A percentile compares a stretch with the other conserved stretches of the same genome.
phyloP scores from a whole-genome alignment of 257 asterid species.

The Salvia splendens region DNA sequence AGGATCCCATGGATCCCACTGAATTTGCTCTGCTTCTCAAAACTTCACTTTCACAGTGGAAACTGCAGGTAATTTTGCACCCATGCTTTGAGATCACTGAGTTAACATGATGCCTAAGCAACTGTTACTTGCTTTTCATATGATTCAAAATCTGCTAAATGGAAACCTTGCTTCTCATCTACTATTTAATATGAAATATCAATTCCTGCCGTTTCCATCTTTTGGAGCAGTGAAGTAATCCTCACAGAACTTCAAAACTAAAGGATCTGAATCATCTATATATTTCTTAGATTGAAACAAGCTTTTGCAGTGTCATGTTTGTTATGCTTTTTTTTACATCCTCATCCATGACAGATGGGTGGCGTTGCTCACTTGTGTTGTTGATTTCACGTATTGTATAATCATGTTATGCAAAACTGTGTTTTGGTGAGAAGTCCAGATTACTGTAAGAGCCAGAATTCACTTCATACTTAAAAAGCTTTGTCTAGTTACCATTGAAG shows the following conservation, averaged over 20 bases:
- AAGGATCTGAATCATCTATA: slow-evolving; percentile 2
- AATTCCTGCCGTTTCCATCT: neutral
- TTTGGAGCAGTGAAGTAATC: neutral
- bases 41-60: slow-evolving; percentile 58
- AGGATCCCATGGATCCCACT: slow-evolving; percentile 54
- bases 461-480: neutral
- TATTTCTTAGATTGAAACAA: neutral
- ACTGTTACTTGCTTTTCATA: neutral
- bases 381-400: neutral
- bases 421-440: slow-evolving; percentile 5
- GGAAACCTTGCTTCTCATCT: neutral
- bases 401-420: slow-evolving; percentile 5
- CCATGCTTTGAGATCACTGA: neutral
- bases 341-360: neutral
- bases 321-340: neutral
- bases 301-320: slow-evolving; percentile 4
- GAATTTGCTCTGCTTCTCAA: slow-evolving; percentile 47
- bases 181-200: neutral
- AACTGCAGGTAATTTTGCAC: slow-evolving; percentile 54
- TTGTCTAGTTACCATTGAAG: neutral
- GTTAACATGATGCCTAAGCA: neutral
- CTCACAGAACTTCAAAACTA: slow-evolving; percentile 7
- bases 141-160: slow-evolving; percentile 10
- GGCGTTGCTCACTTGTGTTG: slow-evolving; percentile 8
- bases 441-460: slow-evolving; percentile 6